Evolutionary conservation across 306 rosid genomes (phyloP), one percentile per base, ranked within the genome.

Genomic region (Lagenaria siceraria): DNA sequence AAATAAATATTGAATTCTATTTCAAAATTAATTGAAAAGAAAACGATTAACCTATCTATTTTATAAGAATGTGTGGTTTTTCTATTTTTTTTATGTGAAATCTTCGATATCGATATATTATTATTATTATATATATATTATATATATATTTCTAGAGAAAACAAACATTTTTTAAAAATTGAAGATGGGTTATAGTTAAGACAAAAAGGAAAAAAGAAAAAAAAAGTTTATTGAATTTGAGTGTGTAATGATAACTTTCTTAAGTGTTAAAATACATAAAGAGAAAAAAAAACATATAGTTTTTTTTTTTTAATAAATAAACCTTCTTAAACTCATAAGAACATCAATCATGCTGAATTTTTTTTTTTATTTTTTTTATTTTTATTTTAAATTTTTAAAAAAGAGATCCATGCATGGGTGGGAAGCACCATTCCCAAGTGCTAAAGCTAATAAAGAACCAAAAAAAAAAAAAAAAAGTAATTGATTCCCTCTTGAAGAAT

Each of bases 361-460:
- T 15, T 5, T 14, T 24, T 27, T 13, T 13, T 12, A n/a, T n/a
- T n/a, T n/a, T n/a, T n/a, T 49, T 13, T 49, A 14, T 4, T 48
- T 46, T 1, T 31, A 35, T 35, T 64, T n/a, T n/a, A n/a, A 29
- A 7, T 4, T 27, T 60, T 14, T 0, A 15, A 29, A 6, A 68
- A 29, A 25, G 24, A 71, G 42, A 2, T 71, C 40, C 59, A 71
- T 71, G 58, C 76, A 71, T 48, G 58, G 15, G 76, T 71, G 76
- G 59, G 40, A 48, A 27, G 36, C 76, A 49, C 59, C 76, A 71
- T 71, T 71, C 59, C 76, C 1, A 48, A 48, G 76, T 71, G 76
- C 13, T 71, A 72, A 48, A 72, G 77, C 27, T 25, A 49, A 51
- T 29, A 73, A 73, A 29, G 46, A 31, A 51, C 40, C n/a, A 18